Base-by-base conservation (phyloP, 441 rosid genomes). In the Adansonia madagascariensis region DNA sequence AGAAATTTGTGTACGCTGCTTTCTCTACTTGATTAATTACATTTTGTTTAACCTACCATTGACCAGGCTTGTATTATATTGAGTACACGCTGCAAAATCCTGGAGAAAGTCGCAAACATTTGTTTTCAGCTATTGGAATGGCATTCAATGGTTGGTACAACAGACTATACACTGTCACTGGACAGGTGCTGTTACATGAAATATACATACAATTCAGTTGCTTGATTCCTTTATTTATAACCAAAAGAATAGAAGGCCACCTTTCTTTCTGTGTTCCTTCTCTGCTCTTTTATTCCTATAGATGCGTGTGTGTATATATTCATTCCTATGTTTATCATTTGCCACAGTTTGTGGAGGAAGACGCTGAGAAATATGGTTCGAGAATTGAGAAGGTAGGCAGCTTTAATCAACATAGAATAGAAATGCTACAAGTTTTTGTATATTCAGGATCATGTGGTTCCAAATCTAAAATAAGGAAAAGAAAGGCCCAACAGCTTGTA, bases 71-170 rank as follows among this genome's bases (percentile, higher is more conserved):
- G 77, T 94, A 96, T 74, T 96, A 96, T 88, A 96, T 95, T 11
- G 97, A 96, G 82, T 94, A 92, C 63, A 89, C 95, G 0, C 83
- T 96, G 74, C 97, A 92, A 86, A 94, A 88, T 85, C 98, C 99
- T 0, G 97, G 98, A 9, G 97, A 94, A 64, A 82, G 89, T 59
- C 89, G 83, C 31, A 89, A 82, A 76, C 92, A 95, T 84, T 80
- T 95, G 87, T 82, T 78, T 80, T 81, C 97, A 47, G 97, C 95
- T 0, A 87, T 94, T 66, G 99, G 99, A 73, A 92, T 94, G 94
- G 94, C 97, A 24, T 81, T 82, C 71, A 92, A 90, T 79, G 97
- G 97, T 82, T 95, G 98, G 99, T 89, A 88, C 83, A 94, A 91
- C 88, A 89, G 98, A 75, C 86, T 95, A 52, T 95, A 94, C 67